Percentiles rank a stretch among this genome's conserved stretches.
These are phyloP conservation scores for Adenanthera pavonina DNA, from an alignment of 306 rosid species.

Conservation along the genomic window DNA sequence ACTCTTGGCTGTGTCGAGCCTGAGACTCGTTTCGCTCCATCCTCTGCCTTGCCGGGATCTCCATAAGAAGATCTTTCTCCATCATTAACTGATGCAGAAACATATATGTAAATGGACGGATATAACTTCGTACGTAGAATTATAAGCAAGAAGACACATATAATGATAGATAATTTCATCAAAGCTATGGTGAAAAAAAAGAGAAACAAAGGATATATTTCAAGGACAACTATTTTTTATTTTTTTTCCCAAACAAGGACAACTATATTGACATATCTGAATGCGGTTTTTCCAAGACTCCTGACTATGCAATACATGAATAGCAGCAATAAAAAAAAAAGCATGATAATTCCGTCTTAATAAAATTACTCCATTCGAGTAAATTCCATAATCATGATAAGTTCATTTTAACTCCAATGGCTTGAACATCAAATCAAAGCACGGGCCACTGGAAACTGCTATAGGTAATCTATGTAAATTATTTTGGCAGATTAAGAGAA, in stretches of 20 bases:
- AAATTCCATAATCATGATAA: conserved; percentile 8
- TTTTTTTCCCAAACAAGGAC: not conserved
- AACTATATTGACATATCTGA: not conserved
- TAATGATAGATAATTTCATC: not conserved
- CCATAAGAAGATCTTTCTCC: conserved; percentile 62
- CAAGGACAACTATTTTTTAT: not conserved
- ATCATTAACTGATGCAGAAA: conserved; percentile 67
- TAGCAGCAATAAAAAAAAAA: not conserved
- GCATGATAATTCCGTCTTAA: not conserved
- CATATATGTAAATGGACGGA: not conserved
- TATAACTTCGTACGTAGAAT: not conserved
- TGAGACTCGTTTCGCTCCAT: conserved; percentile 71
- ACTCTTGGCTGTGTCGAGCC: conserved; percentile 70
- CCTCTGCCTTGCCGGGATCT: conserved; percentile 71
- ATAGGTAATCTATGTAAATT: not conserved
- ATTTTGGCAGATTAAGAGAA: conserved; percentile 12
- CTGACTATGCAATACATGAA: not conserved
- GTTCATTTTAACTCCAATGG: conserved; percentile 23
- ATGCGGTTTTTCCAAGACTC: conserved; percentile 18
- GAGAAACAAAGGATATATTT: conserved; percentile 2
- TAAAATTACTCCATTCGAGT: not conserved
- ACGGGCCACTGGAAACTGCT: conserved; percentile 9
- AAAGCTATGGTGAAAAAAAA: not conserved
- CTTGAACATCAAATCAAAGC: not conserved
- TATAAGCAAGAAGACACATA: not conserved